A percentile compares a stretch with the other conserved stretches of the same genome.
Evolutionary conservation across 176 grass and related monocot genomes (phyloP).

Genomic region (Tillandsia fasciculata): DNA sequence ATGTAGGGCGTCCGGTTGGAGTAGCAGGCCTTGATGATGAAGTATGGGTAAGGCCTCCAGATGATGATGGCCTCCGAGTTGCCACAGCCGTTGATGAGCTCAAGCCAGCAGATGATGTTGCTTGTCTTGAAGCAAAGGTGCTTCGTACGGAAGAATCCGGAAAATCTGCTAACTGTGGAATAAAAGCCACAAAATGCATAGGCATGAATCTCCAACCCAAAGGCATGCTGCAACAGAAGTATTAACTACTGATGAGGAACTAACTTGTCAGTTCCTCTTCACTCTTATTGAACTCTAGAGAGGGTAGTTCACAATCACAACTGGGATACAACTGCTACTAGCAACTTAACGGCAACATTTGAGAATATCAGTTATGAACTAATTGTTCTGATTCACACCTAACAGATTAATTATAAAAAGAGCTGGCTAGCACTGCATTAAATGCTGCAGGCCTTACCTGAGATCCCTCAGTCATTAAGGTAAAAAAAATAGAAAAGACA

Average conservation of each 20-base stretch:
- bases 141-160: conserved; percentile 59
- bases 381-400: too few relatives aligned
- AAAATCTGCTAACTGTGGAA: conserved; percentile 60
- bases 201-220: conserved; percentile 15
- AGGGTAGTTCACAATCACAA: too few relatives aligned
- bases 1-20: conserved; percentile 48
- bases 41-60: conserved; percentile 51
- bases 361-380: too few relatives aligned
- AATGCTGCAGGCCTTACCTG: too few relatives aligned
- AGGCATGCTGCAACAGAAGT: not conserved
- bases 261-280: not conserved
- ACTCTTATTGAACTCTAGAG: not conserved
- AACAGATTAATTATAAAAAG: too few relatives aligned
- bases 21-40: conserved; percentile 78
- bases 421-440: too few relatives aligned
- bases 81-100: conserved; percentile 33
- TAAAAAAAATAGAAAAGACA: too few relatives aligned
- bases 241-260: not conserved
- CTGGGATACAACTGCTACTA: too few relatives aligned
- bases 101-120: conserved; percentile 56
- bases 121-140: conserved; percentile 41
- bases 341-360: too few relatives aligned
- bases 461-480: too few relatives aligned
- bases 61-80: conserved; percentile 59
- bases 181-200: conserved; percentile 22